Base-by-base conservation (phyloP, 345 rosid genomes). In the Ricinus communis region DNA sequence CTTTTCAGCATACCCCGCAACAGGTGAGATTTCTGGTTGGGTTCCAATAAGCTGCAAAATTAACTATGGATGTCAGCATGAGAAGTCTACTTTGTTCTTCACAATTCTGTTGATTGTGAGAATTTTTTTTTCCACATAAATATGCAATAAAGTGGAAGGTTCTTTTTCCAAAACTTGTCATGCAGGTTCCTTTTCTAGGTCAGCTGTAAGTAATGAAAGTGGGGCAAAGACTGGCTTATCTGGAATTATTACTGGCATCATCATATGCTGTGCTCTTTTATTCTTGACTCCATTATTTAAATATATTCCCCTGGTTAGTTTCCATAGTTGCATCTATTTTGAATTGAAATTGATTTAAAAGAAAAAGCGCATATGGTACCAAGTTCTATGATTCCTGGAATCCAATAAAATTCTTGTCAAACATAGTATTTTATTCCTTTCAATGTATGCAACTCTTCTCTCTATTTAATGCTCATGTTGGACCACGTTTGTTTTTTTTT, bases 141-240 rank as follows among this genome's bases (percentile, higher is more conserved):
- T 22, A 38, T 31, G 55, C 46, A 30, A 58, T 54, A 62, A 71
- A 75, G 8, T 27, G 36, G n/a, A 54, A 2, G 8, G 25, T 19
- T 72, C n/a, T 15, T 72, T 50, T 73, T 11, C 25, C 74, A 45
- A 43, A 80, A 77, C 57, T 72, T 75, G 71, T 68, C 68, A 76
- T 75, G 77, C 81, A 93, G 98, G 98, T 72, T 96, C 98, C 69
- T 96, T 96, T 80, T 96, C 99, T 67, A 84, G 99, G 83, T 96
- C 99, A 72, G 99, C 99, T 24, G 99, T 93, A 76, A 96, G 85
- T 82, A 91, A 90, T 77, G 99, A 92, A 77, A 91, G 93, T 81
- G 99, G 97, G 70, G 96, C 98, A 19, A 96, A 85, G 85, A 84
- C 98, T 15, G 96, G 99, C 68, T 73, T 96, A 68, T 85, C 99